Evolutionary conservation across 805 yeast genomes (phyloP), one percentile per base, ranked within the genome.

Genomic region (Pichia scutulata): DNA sequence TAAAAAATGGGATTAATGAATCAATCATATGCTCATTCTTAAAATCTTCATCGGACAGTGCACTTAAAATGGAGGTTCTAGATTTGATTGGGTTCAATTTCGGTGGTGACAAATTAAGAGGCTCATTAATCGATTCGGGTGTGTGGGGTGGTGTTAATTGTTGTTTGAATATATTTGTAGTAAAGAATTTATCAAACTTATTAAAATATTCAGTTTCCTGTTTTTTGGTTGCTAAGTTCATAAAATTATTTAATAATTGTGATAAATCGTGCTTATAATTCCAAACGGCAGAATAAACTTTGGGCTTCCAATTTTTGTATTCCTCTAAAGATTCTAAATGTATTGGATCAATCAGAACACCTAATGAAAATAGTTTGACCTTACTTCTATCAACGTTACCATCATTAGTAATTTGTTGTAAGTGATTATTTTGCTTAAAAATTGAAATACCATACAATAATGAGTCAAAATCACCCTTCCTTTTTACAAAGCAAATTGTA

Each of bases 351-450:
- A 79, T 69, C 21, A 84, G 64, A 1, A 84, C 65, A 0, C 89
- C 90, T 10, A 85, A 60, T 2, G 89, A 78, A 58, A 73, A 84
- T 81, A 85, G 77, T 55, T 72, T 73, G 25, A 83, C 78, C 36
- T 74, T 62, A 9, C 60, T 63, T 51, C 82, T 63, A 51, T 75
- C 74, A 10, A 49, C 41, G 4, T 54, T 26, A 2, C 56, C 62
- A 14, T 50, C 54, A 10, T 53, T 13, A 21, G 52, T 48, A 13
- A 53, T 9, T 45, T 49, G 57, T 28, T 58, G 56, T 1, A 52
- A 36, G 10, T 48, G 41, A 18, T 47, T 41, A 53, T 75, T 75
- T 51, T 76, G 84, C 46, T 69, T 70, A 58, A 70, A 81, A 6
- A 74, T 76, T 1, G 82, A 70, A 0, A 81, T 62, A 2, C 86